phyloP scores from a whole-genome alignment of 176 grass and related monocot genomes.

The Secale cereale region DNA sequence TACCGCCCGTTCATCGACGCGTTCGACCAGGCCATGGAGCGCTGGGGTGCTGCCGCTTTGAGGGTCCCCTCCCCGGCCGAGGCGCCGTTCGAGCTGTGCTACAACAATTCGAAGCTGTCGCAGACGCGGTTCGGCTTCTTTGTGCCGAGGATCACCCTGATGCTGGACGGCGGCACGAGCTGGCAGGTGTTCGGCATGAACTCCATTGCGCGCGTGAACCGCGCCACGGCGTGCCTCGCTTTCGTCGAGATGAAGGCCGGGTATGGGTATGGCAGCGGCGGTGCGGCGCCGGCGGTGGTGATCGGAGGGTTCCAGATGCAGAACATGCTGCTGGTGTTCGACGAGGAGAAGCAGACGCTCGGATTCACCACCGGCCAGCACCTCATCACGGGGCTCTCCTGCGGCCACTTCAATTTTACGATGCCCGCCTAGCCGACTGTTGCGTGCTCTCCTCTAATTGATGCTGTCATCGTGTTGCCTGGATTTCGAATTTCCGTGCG shows the following conservation, averaged over 20 bases:
- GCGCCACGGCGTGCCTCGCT: constrained; percentile 40
- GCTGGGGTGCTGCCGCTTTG: neutral
- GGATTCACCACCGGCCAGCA: constrained; percentile 20
- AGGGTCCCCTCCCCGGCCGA: neutral
- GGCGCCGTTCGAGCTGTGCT: constrained; percentile 49
- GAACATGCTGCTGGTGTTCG: constrained; percentile 55
- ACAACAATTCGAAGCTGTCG: constrained; percentile 25
- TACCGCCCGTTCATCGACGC: constrained; percentile 36
- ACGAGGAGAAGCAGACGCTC: constrained; percentile 29
- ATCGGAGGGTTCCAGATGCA: constrained; percentile 70
- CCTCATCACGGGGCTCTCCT: constrained; percentile 18
- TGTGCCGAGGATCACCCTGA: constrained; percentile 38
- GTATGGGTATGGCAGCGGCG: neutral
- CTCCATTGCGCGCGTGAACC: constrained; percentile 35
- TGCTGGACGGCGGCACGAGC: constrained; percentile 35
- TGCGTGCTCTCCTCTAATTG: neutral
- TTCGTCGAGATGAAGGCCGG: constrained; percentile 26
- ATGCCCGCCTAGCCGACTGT: neutral
- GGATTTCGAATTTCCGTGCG: no score
- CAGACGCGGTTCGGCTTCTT: constrained; percentile 39
- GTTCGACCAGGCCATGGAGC: constrained; percentile 17
- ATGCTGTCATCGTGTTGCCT: no score
- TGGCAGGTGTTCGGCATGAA: constrained; percentile 54
- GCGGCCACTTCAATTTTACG: constrained; percentile 57
- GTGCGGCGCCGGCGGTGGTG: constrained; percentile 19